Percentiles rank a stretch among this genome's conserved stretches.
phyloP scores from a whole-genome alignment of 2,329 filamentous ascomycete species.

The Tolypocladium inflatum region DNA sequence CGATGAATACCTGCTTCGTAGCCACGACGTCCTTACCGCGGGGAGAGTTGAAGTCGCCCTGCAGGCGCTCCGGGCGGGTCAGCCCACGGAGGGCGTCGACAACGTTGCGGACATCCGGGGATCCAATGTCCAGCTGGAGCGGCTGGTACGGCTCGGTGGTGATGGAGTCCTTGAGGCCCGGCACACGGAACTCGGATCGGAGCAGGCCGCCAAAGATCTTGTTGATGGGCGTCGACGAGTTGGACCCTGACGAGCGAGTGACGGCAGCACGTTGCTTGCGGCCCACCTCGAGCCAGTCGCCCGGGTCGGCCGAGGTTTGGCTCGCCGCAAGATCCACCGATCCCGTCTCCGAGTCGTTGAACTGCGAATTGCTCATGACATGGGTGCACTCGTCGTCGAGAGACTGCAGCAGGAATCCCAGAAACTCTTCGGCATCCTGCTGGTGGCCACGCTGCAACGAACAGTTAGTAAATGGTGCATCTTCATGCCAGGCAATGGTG shows the following conservation, averaged over 20 bases:
- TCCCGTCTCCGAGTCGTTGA: constrained; percentile 30
- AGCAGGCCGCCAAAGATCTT: constrained; percentile 92
- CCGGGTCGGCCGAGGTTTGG: constrained; percentile 20
- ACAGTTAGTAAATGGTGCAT: background rate
- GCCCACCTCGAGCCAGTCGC: constrained; percentile 85
- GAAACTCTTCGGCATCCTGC: constrained; percentile 94
- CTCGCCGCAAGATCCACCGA: constrained; percentile 18
- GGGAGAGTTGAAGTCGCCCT: constrained; percentile 73
- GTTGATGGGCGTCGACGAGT: constrained; percentile 72
- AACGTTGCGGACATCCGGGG: constrained; percentile 79
- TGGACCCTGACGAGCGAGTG: constrained; percentile 74
- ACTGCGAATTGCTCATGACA: constrained; percentile 45
- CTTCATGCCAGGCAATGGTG: constrained; percentile 5
- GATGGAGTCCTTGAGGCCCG: constrained; percentile 81
- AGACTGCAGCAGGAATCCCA: constrained; percentile 85
- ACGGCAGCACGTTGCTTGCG: constrained; percentile 81
- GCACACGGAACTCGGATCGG: constrained; percentile 79
- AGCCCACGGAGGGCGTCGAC: constrained; percentile 80
- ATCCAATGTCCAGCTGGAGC: constrained; percentile 87
- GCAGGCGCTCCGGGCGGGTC: constrained; percentile 74
- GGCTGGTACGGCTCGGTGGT: constrained; percentile 91
- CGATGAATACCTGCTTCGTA: constrained; percentile 92
- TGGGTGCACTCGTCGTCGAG: constrained; percentile 86
- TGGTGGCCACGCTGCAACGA: constrained; percentile 71
- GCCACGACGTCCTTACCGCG: constrained; percentile 68